Percentiles rank a stretch among this genome's conserved stretches.
Conservation (phyloP, 2,329 filamentous ascomycete species). For the Colletotrichum liaoningense region DNA sequence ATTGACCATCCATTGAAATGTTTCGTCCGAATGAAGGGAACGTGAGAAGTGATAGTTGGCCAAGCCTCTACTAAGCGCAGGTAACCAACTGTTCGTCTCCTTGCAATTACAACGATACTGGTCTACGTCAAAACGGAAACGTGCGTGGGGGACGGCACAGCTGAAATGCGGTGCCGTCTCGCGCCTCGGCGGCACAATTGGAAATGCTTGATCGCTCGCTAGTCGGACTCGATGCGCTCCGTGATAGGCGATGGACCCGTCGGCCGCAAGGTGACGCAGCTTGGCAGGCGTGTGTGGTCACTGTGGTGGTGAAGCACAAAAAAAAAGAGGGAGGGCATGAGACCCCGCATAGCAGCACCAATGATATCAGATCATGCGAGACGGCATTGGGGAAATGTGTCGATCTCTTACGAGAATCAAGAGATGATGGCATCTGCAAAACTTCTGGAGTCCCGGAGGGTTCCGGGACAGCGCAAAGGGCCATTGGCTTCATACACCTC, state of each 20-base stretch:
- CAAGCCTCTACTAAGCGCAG: background rate
- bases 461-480: background rate
- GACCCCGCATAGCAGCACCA: constrained; percentile 26
- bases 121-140: background rate
- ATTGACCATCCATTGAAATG: background rate
- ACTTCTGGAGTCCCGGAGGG: constrained; percentile 1
- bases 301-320: background rate
- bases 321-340: constrained; percentile 15
- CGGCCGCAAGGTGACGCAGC: background rate
- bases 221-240: background rate
- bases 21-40: background rate
- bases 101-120: too few relatives aligned
- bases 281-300: background rate
- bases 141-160: background rate
- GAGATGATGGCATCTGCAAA: constrained; percentile 15
- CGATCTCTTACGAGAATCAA: constrained; percentile 28
- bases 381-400: background rate
- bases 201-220: background rate
- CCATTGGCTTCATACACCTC: background rate
- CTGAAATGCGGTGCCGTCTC: background rate
- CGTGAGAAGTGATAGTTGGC: background rate
- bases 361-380: constrained; percentile 29
- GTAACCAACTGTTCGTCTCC: background rate
- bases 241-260: background rate
- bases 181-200: background rate